These are phyloP conservation scores for Ramalina intermedia DNA, from an alignment of 495 filamentous ascomycete species.

Conservation along the genomic window DNA sequence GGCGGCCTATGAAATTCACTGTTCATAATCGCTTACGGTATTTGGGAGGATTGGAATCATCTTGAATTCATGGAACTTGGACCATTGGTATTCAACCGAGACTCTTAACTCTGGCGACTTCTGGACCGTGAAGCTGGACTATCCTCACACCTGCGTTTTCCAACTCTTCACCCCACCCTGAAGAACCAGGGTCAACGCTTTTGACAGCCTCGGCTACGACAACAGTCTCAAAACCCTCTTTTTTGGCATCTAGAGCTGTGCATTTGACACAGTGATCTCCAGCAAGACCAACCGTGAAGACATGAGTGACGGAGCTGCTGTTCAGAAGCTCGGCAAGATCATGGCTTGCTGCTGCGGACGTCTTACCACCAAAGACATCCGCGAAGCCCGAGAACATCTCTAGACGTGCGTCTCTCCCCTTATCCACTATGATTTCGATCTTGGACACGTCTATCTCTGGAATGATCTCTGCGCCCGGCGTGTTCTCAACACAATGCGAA, in stretches of 20 bases:
- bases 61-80: neutral
- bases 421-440: slow-evolving; percentile 54
- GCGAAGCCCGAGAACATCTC: slow-evolving; percentile 92
- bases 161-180: slow-evolving; percentile 46
- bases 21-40: too few relatives aligned
- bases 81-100: neutral
- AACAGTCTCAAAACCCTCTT: slow-evolving; percentile 61
- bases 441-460: slow-evolving; percentile 50
- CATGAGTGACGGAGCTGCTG: slow-evolving; percentile 47
- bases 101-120: slow-evolving; percentile 29
- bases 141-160: slow-evolving; percentile 35
- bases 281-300: slow-evolving; percentile 76
- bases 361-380: slow-evolving; percentile 49
- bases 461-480: slow-evolving; percentile 57
- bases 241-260: slow-evolving; percentile 63
- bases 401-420: slow-evolving; percentile 55
- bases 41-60: too few relatives aligned
- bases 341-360: slow-evolving; percentile 33
- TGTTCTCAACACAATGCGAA: slow-evolving; percentile 68
- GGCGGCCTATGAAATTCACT: too few relatives aligned
- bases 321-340: slow-evolving; percentile 44
- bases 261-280: slow-evolving; percentile 78
- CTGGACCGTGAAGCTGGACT: slow-evolving; percentile 31
- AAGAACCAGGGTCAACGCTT: slow-evolving; percentile 41
- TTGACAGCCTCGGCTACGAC: slow-evolving; percentile 67